Evolutionary conservation across 192 early-diverging fungal species (phyloP).

Genomic region (Oehlia diaphana): DNA sequence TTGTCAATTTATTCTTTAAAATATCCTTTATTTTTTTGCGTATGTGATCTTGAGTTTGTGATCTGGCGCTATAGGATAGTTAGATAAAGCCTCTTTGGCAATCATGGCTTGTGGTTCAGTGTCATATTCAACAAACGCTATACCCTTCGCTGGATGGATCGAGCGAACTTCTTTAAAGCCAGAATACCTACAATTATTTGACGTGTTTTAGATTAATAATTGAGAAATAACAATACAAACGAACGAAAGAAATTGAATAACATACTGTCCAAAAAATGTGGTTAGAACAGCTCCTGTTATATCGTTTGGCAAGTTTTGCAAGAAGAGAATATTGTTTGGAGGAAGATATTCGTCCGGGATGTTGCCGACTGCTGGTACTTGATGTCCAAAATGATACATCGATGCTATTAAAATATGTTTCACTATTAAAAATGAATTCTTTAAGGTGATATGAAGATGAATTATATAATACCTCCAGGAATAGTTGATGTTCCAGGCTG

Average conservation of each 20-base stretch:
- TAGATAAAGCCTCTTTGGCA: constrained; percentile 73
- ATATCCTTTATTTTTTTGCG: constrained; percentile 65
- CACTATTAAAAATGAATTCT: neutral
- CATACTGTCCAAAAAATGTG: constrained; percentile 75
- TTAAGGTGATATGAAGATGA: neutral
- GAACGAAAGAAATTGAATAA: neutral
- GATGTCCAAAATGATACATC: constrained; percentile 26
- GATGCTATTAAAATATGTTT: constrained; percentile 9
- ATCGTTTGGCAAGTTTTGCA: constrained; percentile 82
- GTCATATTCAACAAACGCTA: constrained; percentile 97
- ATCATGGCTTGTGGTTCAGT: constrained; percentile 77
- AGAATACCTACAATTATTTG: constrained; percentile 49
- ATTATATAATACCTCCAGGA: constrained; percentile 13
- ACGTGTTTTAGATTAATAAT: neutral
- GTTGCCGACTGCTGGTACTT: constrained; percentile 34
- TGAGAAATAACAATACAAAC: neutral
- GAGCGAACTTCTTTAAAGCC: constrained; percentile 97
- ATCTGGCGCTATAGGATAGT: constrained; percentile 62
- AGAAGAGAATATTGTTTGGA: constrained; percentile 92
- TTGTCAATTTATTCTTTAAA: too few species aligned
- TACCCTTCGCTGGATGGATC: constrained; percentile 86
- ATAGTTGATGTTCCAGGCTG: neutral
- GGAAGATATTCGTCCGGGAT: constrained; percentile 75
- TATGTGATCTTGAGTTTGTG: constrained; percentile 82
- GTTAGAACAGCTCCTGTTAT: constrained; percentile 63